Evolutionary conservation across 371 early-diverging fungal species (phyloP), one percentile per base, ranked within the genome.

Genomic region (Mycotypha africana): DNA sequence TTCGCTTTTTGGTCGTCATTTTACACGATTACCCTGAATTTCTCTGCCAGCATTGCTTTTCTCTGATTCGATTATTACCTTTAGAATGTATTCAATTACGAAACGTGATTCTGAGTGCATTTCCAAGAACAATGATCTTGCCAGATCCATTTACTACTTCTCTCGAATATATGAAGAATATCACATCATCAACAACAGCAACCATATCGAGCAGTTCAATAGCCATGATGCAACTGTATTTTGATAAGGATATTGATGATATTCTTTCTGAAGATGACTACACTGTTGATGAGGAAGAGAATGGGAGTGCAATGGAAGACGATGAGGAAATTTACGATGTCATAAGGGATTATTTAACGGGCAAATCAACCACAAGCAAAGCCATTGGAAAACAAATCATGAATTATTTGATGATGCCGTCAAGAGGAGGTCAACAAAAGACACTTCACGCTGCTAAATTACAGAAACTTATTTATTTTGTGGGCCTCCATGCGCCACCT

Each of bases 1-100:
- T 97, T 9, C 82, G 96, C 7, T 82, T 95, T 23, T 59, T 97
- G 15, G 76, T 97, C 15, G 90, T 95, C 1, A 64, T 97, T 19
- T 67, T 96, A 42, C 97, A 95, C 63, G 99, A 98, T 59, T 95
- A 91, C 60, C 98, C 97, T 8, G 95, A 94, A 63, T 98, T 97
- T 64, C 74, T 98, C 23, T 86, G 93, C 50, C 86, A 84, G 45
- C 85, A 95, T 56, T 92, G 93, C 60, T 85, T 90, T 50, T 82
- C 84, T 36, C 85, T 98, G 52, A 86, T 91, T 51, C 87, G 92
- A 56, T 86, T 87, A 10, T 87, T 98, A 30, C 99, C 99, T 0
- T 74, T 82, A 20, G 66, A 79, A 1, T 96, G 96, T 67, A 84
- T 95, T 36, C 99, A 98, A 65, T 78, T 97, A 24, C 84, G 95